A percentile compares a stretch with the other conserved stretches of the same genome.
Conservation (phyloP, 23 red algal species). For the Chondrus crispus region DNA sequence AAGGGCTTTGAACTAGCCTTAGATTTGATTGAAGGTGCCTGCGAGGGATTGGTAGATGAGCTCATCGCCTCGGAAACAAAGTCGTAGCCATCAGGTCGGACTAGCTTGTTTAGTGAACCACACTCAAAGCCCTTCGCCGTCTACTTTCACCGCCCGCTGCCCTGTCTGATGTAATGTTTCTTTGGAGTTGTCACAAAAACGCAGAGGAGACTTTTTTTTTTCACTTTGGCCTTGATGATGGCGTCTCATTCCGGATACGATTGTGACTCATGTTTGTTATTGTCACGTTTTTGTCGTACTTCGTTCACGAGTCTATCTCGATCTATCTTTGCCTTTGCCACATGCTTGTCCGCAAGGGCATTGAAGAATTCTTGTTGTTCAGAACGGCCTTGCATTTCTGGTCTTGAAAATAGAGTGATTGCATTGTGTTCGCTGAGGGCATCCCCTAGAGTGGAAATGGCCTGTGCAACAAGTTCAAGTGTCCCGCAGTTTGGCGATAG, state of each 20-base stretch:
- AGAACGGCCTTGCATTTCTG: neutral
- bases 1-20: slow-evolving; percentile 79
- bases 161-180: too few relatives aligned
- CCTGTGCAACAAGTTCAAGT: slow-evolving; percentile 16
- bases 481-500: neutral
- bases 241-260: too few relatives aligned
- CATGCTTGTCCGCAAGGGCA: slow-evolving; percentile 26
- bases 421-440: slow-evolving; percentile 36
- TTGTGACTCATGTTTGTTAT: too few relatives aligned
- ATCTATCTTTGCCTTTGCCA: neutral
- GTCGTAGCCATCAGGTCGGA: too few relatives aligned
- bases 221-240: too few relatives aligned
- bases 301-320: neutral
- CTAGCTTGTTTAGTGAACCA: neutral
- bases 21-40: slow-evolving; percentile 77
- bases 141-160: too few relatives aligned
- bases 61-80: neutral
- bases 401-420: slow-evolving; percentile 19
- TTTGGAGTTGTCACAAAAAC: too few relatives aligned
- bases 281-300: too few relatives aligned
- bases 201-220: too few relatives aligned
- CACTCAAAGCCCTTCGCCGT: neutral
- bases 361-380: neutral
- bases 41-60: slow-evolving; percentile 65
- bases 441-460: neutral